Evolutionary conservation across 768 basidiomycete genomes (phyloP), one percentile per base, ranked within the genome.

Genomic region (Tylopilus rubrobrunneus): DNA sequence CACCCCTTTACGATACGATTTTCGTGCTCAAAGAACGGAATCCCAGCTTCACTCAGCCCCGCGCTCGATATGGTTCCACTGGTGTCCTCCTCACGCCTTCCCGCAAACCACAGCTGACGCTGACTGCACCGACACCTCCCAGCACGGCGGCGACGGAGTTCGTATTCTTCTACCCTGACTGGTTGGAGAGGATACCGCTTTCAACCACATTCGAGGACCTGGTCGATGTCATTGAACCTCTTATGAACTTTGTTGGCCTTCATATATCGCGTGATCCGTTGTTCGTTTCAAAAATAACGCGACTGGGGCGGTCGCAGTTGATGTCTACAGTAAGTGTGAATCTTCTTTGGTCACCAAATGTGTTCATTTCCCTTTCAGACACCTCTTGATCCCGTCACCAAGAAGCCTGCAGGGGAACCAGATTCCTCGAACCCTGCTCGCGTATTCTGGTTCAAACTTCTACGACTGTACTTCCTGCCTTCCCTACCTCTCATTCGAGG

Each of bases 121-220:
- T 88, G 4, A 80, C 80, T 69, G 87, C 89, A 2, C 95, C 95
- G 4, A 80, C 82, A 12, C 94, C 95, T 25, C 87, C 90, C 0
- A 79, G 82, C 60, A 94, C 92, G 21, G 80, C 74, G 50, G 78
- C 76, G 4, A 79, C 78, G n/a, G 83, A 87, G 48, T 96, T 92
- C 62, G 81, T 91, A 6, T 97, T 91, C 76, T 98, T 97, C 78
- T 96, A 86, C 68, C 88, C 92, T 12, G 77, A 84, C 52, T 98
- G 94, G 94, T 68, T 72, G 14, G 80, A 86, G 43, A 77, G 79
- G 46, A 73, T 95, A 29, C 90, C 89, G 5, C 60, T 84, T 29
- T 87, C 87, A 65, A 71, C 74, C 7, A 74, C 75, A 0, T 65
- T 83, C 47, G 85, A 86, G 41, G 93, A 96, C 62, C 67, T 97